A percentile compares a stretch with the other conserved stretches of the same genome.
phyloP scores from a whole-genome alignment of 176 grass and related monocot species.

The Phyllostachys edulis region DNA sequence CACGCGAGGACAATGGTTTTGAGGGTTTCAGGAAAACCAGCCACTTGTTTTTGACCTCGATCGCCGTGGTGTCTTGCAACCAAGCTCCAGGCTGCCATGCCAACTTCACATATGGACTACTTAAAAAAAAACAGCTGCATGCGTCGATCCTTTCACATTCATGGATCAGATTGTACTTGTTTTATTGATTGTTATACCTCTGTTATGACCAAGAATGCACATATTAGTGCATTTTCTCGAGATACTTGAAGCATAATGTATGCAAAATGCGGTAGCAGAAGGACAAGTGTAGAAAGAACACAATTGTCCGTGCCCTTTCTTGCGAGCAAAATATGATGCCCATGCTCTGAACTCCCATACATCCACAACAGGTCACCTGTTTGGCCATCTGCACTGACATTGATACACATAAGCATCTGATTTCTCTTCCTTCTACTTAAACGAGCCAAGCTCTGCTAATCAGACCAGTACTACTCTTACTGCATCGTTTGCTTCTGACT shows the following conservation, averaged over 20 bases:
- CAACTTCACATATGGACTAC: neutral
- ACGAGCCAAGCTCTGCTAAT: neutral
- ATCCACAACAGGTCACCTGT: neutral
- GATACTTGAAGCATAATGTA: neutral
- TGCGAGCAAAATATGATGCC: neutral
- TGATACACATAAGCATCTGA: neutral
- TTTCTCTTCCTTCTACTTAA: no score
- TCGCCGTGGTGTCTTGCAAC: neutral
- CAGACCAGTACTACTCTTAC: neutral
- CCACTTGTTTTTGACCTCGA: slow-evolving; percentile 36
- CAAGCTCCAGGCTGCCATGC: neutral
- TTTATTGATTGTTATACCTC: no score
- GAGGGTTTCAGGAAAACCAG: neutral
- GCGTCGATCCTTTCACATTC: neutral
- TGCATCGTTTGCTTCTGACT: neutral
- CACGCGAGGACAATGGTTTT: neutral
- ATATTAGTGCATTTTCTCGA: neutral
- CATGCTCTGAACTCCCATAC: neutral
- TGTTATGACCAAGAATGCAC: neutral
- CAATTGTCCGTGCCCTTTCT: neutral
- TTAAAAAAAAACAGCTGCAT: neutral
- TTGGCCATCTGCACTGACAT: neutral
- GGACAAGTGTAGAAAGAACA: neutral
- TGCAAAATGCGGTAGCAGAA: neutral
- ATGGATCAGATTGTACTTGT: neutral